Evolutionary conservation across 2,329 filamentous ascomycete genomes (phyloP), one percentile per base, ranked within the genome.

Genomic region (Lachnellula suecica): DNA sequence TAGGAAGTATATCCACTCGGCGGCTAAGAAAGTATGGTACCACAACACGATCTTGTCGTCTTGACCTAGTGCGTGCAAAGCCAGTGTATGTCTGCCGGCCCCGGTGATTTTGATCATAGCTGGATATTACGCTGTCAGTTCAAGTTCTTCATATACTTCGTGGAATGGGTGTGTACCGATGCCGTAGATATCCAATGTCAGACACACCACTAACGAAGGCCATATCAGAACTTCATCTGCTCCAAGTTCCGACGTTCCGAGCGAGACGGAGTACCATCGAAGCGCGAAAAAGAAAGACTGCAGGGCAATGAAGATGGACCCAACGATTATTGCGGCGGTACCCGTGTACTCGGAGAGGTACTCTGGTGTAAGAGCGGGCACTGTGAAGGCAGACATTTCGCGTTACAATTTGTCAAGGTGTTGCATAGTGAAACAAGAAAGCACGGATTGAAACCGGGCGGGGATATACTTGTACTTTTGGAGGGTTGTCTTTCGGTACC

Each of bases 141-240:
- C 25, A 13, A 49, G 10, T 29, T 35, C 19, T 3, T n/a, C n/a
- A n/a, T n/a, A n/a, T n/a, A n/a, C 15, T 11, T 38, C 8, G 7
- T 19, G 35, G 8, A 38, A n/a, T 8, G 9, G 9, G 17, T n/a
- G 13, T 4, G 27, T 49, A 49, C 47, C 47, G 20, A 49, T 49
- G 17, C 38, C 24, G 20, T 34, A 43, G 13, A 29, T 22, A 25
- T 49, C 29, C 22, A 49, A 9, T 6, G 38, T 27, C 8, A 49
- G 25, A 22, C 38, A 44, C 4, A 44, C 38, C 20, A 49, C 27
- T 29, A 49, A 25, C 1, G 47, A 27, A 9, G 40, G 17, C 47
- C 47, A 49, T 6, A 49, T 43, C 27, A 49, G 17, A 24, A 44
- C 40, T 43, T 49, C 47, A 43, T 49, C 47, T 22, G 42, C 19